Percentiles rank a stretch among this genome's conserved stretches.
Conservation (phyloP, 2,329 filamentous ascomycete genomes). For the Ophiobolus disseminans region DNA sequence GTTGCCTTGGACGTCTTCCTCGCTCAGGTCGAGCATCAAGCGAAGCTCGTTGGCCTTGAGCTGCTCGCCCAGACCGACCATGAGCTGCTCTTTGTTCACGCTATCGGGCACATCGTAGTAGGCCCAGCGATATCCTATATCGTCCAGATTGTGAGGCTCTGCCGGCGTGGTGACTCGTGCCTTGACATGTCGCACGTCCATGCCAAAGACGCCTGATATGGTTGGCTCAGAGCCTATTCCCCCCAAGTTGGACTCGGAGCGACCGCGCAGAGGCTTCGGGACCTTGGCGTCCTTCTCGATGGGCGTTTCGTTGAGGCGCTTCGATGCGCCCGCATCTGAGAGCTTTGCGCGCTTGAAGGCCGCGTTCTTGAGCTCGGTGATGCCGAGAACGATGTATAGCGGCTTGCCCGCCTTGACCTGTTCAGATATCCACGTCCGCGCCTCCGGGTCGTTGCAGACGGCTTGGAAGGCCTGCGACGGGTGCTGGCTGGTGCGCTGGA, state of each 20-base stretch:
- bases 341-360: slow-evolving; percentile 47
- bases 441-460: slow-evolving; percentile 44
- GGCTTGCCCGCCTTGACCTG: slow-evolving; percentile 37
- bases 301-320: slow-evolving; percentile 40
- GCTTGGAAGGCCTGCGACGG: slow-evolving; percentile 38
- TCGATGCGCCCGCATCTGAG: slow-evolving; percentile 45
- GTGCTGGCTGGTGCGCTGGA: slow-evolving; percentile 43
- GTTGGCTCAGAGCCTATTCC: slow-evolving; percentile 38
- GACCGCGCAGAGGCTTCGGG: slow-evolving; percentile 36
- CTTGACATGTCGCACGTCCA: slow-evolving; percentile 42
- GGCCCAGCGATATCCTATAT: slow-evolving; percentile 42
- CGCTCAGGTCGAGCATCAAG: slow-evolving; percentile 45
- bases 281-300: slow-evolving; percentile 45
- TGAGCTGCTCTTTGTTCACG: slow-evolving; percentile 42
- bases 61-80: slow-evolving; percentile 42
- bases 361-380: slow-evolving; percentile 50
- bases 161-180: slow-evolving; percentile 42
- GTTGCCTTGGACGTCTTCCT: slow-evolving; percentile 46
- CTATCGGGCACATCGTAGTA: slow-evolving; percentile 42
- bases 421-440: slow-evolving; percentile 40
- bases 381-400: slow-evolving; percentile 44
- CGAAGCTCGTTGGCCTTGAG: slow-evolving; percentile 47
- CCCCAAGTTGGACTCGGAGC: slow-evolving; percentile 34
- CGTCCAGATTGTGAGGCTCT: slow-evolving; percentile 41
- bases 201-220: slow-evolving; percentile 47